Conservation (phyloP, 768 basidiomycete genomes). For the Boletus tomentosulus region DNA sequence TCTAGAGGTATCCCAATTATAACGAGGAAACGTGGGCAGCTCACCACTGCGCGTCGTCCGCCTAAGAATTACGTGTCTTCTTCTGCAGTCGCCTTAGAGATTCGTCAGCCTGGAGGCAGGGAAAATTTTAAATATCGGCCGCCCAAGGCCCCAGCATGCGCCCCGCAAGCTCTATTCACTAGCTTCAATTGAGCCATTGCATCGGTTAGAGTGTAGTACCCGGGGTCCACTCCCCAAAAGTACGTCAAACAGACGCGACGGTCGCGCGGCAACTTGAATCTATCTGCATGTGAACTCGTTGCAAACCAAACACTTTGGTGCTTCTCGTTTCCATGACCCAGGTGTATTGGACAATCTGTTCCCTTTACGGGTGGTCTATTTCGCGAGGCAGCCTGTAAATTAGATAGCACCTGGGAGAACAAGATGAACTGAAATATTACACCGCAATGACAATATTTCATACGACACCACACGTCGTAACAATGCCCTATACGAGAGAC, state of each 20-base stretch:
- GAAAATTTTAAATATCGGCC: not conserved
- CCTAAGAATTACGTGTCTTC: slow-evolving; percentile 9
- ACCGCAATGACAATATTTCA: slow-evolving; percentile 10
- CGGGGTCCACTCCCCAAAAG: slow-evolving; percentile 18
- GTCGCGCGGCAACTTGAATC: not conserved
- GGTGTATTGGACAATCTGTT: not conserved
- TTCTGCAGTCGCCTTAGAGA: not conserved
- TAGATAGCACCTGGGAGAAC: slow-evolving; percentile 5
- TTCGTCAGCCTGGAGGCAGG: slow-evolving; percentile 1
- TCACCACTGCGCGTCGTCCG: not conserved
- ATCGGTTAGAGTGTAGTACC: slow-evolving; percentile 1
- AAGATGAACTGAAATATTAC: slow-evolving; percentile 14
- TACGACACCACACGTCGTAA: slow-evolving; percentile 9
- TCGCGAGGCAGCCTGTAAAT: slow-evolving; percentile 9
- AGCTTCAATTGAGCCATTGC: not conserved
- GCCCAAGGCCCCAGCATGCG: slow-evolving; percentile 1
- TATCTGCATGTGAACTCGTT: not conserved
- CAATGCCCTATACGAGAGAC: not conserved
- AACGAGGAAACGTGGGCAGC: slow-evolving; percentile 5
- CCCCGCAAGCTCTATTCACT: not conserved
- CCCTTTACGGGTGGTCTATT: not conserved
- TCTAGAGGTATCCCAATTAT: not conserved
- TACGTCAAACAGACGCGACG: slow-evolving; percentile 19
- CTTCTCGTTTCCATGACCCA: not conserved
- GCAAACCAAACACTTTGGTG: not conserved